Conservation (phyloP, 257 asterid genomes). For the Schizonepeta tenuifolia region DNA sequence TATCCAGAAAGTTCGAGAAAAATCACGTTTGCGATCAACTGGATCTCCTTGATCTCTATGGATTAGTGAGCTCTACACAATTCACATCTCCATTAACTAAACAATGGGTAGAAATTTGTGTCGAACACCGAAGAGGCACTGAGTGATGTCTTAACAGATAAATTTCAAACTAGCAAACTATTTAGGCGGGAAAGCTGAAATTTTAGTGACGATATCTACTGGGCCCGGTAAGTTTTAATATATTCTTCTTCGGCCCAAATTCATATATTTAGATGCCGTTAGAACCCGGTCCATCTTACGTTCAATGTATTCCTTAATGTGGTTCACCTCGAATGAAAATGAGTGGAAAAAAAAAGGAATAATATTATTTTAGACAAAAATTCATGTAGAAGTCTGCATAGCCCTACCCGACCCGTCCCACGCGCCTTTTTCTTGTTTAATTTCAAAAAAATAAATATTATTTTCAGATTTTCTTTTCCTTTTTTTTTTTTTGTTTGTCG, state of each 20-base stretch:
- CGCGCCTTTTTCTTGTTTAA: too few species aligned
- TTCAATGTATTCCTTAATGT: too few species aligned
- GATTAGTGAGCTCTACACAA: neutral
- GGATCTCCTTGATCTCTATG: conserved; percentile 7
- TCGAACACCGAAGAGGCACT: neutral
- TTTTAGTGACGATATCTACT: neutral
- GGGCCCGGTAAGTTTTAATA: neutral
- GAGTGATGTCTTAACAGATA: neutral
- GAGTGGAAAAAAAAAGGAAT: too few species aligned
- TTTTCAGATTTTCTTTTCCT: too few species aligned
- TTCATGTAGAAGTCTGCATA: too few species aligned
- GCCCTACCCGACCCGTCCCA: too few species aligned
- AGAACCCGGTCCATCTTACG: too few species aligned
- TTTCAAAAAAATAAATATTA: too few species aligned
- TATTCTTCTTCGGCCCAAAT: neutral
- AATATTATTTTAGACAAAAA: too few species aligned
- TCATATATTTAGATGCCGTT: neutral
- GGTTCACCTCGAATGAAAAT: too few species aligned
- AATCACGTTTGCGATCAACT: neutral
- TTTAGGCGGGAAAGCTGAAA: conserved; percentile 47
- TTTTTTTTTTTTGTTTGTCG: too few species aligned
- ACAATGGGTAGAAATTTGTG: neutral
- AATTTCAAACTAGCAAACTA: neutral
- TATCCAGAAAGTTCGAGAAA: neutral
- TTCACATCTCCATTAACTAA: neutral